phyloP scores from a whole-genome alignment of 2,329 filamentous ascomycete genomes.

The Hymenotorrendiella dingleyae region DNA sequence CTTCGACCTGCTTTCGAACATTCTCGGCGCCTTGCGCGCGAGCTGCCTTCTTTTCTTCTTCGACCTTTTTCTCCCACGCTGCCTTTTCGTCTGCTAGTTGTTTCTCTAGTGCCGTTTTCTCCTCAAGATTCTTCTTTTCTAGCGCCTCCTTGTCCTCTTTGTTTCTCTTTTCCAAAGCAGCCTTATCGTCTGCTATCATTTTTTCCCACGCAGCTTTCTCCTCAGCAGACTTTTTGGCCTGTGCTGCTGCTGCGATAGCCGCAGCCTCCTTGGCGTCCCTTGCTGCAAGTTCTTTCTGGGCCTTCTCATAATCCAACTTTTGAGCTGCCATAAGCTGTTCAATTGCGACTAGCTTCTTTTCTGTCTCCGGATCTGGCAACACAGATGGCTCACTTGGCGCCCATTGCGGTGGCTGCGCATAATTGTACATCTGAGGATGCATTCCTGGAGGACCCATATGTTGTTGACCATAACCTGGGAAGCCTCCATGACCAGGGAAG shows the following conservation, averaged over 20 bases:
- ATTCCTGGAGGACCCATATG: conserved; percentile 12
- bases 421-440: conserved; percentile 19
- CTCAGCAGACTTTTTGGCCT: conserved; percentile 35
- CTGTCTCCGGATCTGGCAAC: conserved; percentile 34
- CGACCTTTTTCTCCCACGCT: conserved; percentile 11
- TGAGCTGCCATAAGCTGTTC: conserved; percentile 46
- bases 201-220: conserved; percentile 34
- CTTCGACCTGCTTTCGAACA: conserved; percentile 10
- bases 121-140: conserved; percentile 35
- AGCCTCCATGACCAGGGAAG: conserved; percentile 13
- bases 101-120: conserved; percentile 6
- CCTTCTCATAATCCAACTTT: conserved; percentile 38
- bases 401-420: conserved; percentile 19
- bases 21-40: conserved; percentile 11
- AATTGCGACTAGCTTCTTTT: conserved; percentile 54
- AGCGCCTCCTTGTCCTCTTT: conserved; percentile 19
- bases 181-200: conserved; percentile 25
- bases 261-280: conserved; percentile 38
- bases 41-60: conserved; percentile 11
- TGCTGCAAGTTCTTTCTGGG: conserved; percentile 35
- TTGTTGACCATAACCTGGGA: conserved; percentile 17
- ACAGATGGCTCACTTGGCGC: conserved; percentile 22
- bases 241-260: conserved; percentile 30
- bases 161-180: conserved; percentile 4
- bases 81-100: conserved; percentile 10